A percentile compares a stretch with the other conserved stretches of the same genome.
These are phyloP conservation scores for Claviceps sp. DNA, from an alignment of 2,329 filamentous ascomycete species.

Conservation along the genomic window DNA sequence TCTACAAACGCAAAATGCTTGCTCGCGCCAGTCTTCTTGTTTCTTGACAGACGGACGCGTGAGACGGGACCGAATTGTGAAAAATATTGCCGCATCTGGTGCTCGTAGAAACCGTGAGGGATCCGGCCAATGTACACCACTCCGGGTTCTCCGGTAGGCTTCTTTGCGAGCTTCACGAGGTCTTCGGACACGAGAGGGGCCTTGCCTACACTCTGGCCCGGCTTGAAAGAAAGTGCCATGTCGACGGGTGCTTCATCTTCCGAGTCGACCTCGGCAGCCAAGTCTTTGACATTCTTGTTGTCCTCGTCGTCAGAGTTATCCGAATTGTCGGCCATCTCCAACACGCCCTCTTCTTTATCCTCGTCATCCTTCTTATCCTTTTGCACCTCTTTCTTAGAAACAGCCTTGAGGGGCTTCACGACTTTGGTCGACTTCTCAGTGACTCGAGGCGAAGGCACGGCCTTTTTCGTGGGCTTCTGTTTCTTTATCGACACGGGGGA, in stretches of 20 bases:
- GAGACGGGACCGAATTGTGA: conserved; percentile 79
- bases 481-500: conserved; percentile 24
- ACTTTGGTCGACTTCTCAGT: conserved; percentile 5
- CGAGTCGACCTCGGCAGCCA: conserved; percentile 31
- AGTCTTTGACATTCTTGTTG: conserved; percentile 27
- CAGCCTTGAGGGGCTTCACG: conserved; percentile 19
- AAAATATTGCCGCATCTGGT: conserved; percentile 89
- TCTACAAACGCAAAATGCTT: conserved; percentile 95
- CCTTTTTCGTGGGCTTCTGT: conserved; percentile 10
- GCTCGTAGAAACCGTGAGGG: conserved; percentile 90
- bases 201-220: conserved; percentile 37
- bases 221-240: conserved; percentile 25
- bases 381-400: conserved; percentile 14
- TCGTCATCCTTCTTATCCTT: conserved; percentile 12
- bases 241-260: conserved; percentile 28
- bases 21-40: conserved; percentile 78
- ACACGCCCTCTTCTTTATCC: conserved; percentile 18
- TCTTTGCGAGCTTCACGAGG: conserved; percentile 28
- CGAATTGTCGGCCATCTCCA: conserved; percentile 16
- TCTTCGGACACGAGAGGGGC: conserved; percentile 35
- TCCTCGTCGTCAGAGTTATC: conserved; percentile 26
- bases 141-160: conserved; percentile 45
- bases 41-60: conserved; percentile 71
- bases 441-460: neutral
- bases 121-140: conserved; percentile 85